phyloP scores from a whole-genome alignment of 2,329 filamentous ascomycete species.

The Trichoderma atrobrunneum region DNA sequence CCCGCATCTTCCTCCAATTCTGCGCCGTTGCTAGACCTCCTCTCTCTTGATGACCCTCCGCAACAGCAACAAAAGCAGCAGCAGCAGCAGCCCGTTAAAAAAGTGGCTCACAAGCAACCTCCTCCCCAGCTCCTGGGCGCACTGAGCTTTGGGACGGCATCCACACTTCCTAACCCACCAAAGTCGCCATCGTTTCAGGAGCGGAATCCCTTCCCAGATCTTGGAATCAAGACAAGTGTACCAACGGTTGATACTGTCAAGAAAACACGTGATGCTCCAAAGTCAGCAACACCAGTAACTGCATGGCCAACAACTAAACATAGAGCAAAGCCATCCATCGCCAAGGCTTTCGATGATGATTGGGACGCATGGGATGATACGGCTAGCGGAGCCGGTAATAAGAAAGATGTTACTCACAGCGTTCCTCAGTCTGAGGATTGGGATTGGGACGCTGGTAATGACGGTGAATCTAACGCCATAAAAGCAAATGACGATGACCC shows the following conservation, averaged over 20 bases:
- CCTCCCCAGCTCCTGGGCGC: conserved; percentile 33
- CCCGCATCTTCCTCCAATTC: conserved; percentile 21
- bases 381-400: conserved; percentile 27
- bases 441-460: conserved; percentile 50
- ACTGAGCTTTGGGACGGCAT: conserved; percentile 30
- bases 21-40: conserved; percentile 39
- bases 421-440: conserved; percentile 36
- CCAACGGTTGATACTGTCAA: conserved; percentile 36
- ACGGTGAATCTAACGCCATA: conserved; percentile 26
- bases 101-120: conserved; percentile 25
- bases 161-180: conserved; percentile 44
- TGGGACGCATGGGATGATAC: conserved; percentile 54
- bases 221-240: conserved; percentile 46
- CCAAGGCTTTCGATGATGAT: conserved; percentile 39
- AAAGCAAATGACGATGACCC: conserved; percentile 36
- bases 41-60: conserved; percentile 38
- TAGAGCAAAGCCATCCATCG: conserved; percentile 25
- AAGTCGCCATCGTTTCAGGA: conserved; percentile 54
- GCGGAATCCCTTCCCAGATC: conserved; percentile 51
- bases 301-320: conserved; percentile 40
- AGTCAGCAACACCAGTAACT: conserved; percentile 38
- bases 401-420: conserved; percentile 20
- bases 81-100: conserved; percentile 20
- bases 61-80: conserved; percentile 24
- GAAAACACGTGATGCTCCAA: conserved; percentile 24